A percentile compares a stretch with the other conserved stretches of the same genome.
Evolutionary conservation across 495 filamentous ascomycete species (phyloP).

Genomic region (Entonaema liquescens): DNA sequence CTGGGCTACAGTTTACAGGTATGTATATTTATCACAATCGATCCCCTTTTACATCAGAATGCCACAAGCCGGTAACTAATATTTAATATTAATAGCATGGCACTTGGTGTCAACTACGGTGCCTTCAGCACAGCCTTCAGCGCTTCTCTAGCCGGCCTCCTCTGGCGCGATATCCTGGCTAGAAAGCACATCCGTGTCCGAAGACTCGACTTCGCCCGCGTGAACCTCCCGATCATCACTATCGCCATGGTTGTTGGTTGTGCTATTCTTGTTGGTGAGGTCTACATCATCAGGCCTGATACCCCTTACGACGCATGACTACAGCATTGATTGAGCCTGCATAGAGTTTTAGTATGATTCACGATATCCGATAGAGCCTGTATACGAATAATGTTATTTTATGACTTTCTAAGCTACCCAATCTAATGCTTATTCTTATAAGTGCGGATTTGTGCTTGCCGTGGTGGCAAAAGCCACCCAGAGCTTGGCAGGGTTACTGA

Average conservation of each 20-base stretch:
- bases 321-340: background rate
- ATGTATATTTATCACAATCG: background rate
- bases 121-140: conserved; percentile 74
- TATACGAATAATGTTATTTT: conserved; percentile 26
- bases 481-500: background rate
- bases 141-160: conserved; percentile 69
- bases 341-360: conserved; percentile 21
- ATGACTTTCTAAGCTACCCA: background rate
- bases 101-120: conserved; percentile 72
- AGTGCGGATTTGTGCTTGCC: background rate
- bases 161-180: conserved; percentile 71
- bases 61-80: conserved; percentile 1
- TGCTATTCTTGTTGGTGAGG: conserved; percentile 64
- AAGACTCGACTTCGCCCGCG: conserved; percentile 66
- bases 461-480: background rate
- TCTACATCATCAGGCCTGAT: conserved; percentile 60
- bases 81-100: conserved; percentile 59
- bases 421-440: background rate
- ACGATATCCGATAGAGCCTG: conserved; percentile 19
- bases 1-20: conserved; percentile 69
- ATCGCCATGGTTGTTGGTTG: conserved; percentile 70
- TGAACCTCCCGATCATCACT: conserved; percentile 73
- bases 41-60: no score
- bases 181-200: conserved; percentile 69
- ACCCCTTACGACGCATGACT: conserved; percentile 25